Evolutionary conservation across 192 early-diverging fungal species (phyloP).

Genomic region (Backusella tuberculispora): DNA sequence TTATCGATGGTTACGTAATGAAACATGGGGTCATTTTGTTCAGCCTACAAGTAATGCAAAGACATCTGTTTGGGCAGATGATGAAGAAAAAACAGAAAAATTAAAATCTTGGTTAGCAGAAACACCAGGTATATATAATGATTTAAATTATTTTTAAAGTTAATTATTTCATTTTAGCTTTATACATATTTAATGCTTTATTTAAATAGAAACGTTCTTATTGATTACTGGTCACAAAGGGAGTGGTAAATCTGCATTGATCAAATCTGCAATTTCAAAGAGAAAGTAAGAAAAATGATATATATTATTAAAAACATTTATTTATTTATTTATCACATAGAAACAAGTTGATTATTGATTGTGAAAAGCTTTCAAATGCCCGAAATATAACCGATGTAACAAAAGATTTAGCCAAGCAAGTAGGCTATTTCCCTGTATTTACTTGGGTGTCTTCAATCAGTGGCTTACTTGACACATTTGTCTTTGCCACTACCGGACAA

Average conservation of each 20-base stretch:
- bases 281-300: conserved; percentile 49
- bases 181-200: neutral
- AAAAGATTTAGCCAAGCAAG: conserved; percentile 76
- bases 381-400: conserved; percentile 77
- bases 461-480: conserved; percentile 79
- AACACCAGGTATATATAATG: conserved; percentile 47
- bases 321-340: conserved; percentile 22
- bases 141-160: neutral
- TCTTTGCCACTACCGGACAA: conserved; percentile 87
- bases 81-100: conserved; percentile 58
- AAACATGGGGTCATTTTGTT: conserved; percentile 42
- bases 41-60: conserved; percentile 27
- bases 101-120: conserved; percentile 62
- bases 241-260: conserved; percentile 76
- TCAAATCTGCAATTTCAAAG: conserved; percentile 68
- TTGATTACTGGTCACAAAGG: conserved; percentile 87
- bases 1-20: conserved; percentile 60
- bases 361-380: conserved; percentile 75
- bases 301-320: neutral
- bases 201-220: conserved; percentile 71
- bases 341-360: conserved; percentile 78
- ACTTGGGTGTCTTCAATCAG: conserved; percentile 74
- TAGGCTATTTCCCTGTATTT: conserved; percentile 93
- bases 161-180: neutral
- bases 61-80: conserved; percentile 57